phyloP scores from a whole-genome alignment of 345 rosid genomes.

The Eucalyptus viminalis region DNA sequence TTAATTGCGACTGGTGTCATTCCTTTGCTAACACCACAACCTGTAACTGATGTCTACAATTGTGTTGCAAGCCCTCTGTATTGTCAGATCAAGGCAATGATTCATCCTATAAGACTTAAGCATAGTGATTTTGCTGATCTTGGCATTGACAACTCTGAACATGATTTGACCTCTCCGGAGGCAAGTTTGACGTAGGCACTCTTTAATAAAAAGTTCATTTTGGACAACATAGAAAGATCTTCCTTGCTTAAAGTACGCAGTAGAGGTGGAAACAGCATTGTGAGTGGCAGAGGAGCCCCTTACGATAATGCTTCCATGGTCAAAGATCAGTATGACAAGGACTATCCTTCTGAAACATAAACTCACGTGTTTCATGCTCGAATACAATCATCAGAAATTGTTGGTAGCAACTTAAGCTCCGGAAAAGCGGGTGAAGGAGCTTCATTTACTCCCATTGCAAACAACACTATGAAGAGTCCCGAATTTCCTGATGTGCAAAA shows the following conservation, averaged over 20 bases:
- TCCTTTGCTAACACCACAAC: no score
- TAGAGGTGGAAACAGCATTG: constrained; percentile 9
- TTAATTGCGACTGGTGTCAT: no score
- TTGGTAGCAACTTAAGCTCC: constrained; percentile 27
- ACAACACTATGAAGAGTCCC: no score
- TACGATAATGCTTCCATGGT: not conserved
- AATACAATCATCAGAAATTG: constrained; percentile 27
- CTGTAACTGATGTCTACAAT: no score
- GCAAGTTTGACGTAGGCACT: constrained; percentile 24
- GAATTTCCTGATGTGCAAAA: not conserved
- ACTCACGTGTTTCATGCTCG: constrained; percentile 14
- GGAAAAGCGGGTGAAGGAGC: not conserved
- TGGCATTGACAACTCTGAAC: constrained; percentile 22
- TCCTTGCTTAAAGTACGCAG: not conserved
- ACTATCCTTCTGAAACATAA: constrained; percentile 17
- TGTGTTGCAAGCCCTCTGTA: no score
- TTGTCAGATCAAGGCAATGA: no score
- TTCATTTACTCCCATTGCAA: not conserved
- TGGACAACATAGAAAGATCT: no score
- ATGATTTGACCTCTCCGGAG: constrained; percentile 16
- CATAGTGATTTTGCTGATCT: no score
- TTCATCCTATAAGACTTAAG: no score
- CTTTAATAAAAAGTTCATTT: constrained; percentile 3
- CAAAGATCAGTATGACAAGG: constrained; percentile 10
- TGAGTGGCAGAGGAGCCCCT: not conserved